These are phyloP conservation scores for Pyrenochaeta sp. DNA, from an alignment of 2,329 filamentous ascomycete species.

Conservation along the genomic window DNA sequence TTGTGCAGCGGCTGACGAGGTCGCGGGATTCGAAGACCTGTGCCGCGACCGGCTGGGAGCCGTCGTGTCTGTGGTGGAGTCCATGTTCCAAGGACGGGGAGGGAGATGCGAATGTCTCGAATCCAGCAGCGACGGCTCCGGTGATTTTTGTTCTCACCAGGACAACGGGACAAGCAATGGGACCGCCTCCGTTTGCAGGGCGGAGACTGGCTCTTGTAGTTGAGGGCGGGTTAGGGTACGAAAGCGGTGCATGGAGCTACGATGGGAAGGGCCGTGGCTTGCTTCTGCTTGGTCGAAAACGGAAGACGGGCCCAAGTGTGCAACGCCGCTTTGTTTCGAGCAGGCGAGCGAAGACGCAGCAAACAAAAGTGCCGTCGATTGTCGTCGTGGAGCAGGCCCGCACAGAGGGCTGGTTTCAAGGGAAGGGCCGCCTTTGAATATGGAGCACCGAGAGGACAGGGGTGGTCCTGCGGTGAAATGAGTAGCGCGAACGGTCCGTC, in stretches of 20 bases:
- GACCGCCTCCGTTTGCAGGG: constrained; percentile 9
- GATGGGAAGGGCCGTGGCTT: constrained; percentile 15
- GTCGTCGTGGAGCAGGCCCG: not conserved
- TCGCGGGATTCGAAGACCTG: constrained; percentile 27
- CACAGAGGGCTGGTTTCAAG: constrained; percentile 3
- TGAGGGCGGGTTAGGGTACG: constrained; percentile 3
- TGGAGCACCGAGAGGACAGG: constrained; percentile 6
- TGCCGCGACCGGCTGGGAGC: constrained; percentile 17
- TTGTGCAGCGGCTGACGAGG: constrained; percentile 27
- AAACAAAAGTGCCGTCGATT: constrained; percentile 3
- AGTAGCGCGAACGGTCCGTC: constrained; percentile 13
- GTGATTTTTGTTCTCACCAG: not conserved
- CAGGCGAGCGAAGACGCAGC: constrained; percentile 3
- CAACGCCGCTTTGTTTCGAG: constrained; percentile 12
- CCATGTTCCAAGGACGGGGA: constrained; percentile 11
- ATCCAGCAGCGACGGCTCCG: no score
- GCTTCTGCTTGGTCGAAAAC: constrained; percentile 19
- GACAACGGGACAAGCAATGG: not conserved
- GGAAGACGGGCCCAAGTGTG: constrained; percentile 10
- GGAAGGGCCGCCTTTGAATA: not conserved
- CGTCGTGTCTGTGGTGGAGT: constrained; percentile 10
- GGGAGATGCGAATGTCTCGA: not conserved
- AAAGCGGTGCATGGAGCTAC: constrained; percentile 20
- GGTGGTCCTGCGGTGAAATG: constrained; percentile 13
- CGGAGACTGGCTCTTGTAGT: constrained; percentile 6